Evolutionary conservation across 768 basidiomycete species (phyloP), one percentile per base, ranked within the genome.

Genomic region (Suillus alpinus): DNA sequence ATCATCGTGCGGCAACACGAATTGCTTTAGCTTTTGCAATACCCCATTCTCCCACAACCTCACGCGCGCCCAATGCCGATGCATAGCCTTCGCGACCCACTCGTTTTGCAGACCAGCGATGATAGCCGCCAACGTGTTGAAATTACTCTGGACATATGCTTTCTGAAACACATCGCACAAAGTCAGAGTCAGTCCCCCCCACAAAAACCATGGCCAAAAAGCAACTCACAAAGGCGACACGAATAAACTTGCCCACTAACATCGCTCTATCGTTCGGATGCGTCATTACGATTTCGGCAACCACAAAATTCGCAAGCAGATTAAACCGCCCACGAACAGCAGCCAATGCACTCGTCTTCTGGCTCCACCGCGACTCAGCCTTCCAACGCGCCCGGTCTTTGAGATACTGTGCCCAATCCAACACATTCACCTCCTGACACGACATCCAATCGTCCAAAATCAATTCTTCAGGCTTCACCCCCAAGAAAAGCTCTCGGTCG

Each of bases 401-500:
- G 61, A 95, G 75, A 68, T 88, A 95, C 65, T 85, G 84, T 14
- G 81, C 80, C 95, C 94, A 96, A 71, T 95, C 94, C 18, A 91
- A 79, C 23, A 91, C 82, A 65, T 91, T 82, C 12, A 84, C 81
- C 34, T 80, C 88, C 59, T 83, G 79, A 52, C 82, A 80, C 10
- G 80, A 78, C 71, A 81, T 79, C 88, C 88, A 89, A 41, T 89
- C 86, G 53, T 85, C 83, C 62, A 86, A 80, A 41, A 93, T 86
- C n/a, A 94, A 80, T 67, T 96, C 94, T 68, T 95, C 92, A 68
- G 94, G 94, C 66, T 88, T 89, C 71, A 96, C 81, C 13, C 84
- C 83, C 72, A 91, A 86, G 71, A 94, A 92, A 58, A 95, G 75
- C 66, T 95, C 94, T 29, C 91, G 83, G 64, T 96, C 94, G 64